Evolutionary conservation across 1,139 yeast genomes (phyloP), one percentile per base, ranked within the genome.

Genomic region (Zygosaccharomyces pseudobailii): DNA sequence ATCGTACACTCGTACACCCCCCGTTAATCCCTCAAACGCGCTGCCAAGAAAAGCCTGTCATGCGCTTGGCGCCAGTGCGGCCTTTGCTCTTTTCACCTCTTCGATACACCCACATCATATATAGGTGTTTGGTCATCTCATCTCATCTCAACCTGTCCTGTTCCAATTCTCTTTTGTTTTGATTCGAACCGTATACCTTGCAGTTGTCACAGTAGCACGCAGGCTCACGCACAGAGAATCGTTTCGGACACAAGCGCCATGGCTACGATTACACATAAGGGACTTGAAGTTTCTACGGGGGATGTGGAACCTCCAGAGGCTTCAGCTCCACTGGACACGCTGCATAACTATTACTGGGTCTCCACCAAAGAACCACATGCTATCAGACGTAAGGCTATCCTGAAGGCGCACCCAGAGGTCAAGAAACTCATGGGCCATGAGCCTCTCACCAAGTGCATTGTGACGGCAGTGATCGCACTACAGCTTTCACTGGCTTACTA

Each of bases 371-470:
- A 89, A 62, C 96, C 96, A 2, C 97, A 89, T 62, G 79, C 83
- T 4, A 62, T 75, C 3, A 73, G 97, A 54, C 74, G 97, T 52
- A 84, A 82, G 66, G 75, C 74, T 52, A 89, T 89, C 52, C 70
- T 89, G 57, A 76, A 79, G 56, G 80, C 79, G 43, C 79, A 89
- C 59, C 97, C 97, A 0, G 83, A 88, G 54, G 86, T 88, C 23
- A 74, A 82, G 32, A 85, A 84, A 62, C 75, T 89, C 28, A 84
- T 87, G 35, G 97, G 97, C 2, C 87, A 81, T 53, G 97, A 89
- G 66, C 95, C 96, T 0, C 67, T 75, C 48, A 89, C 97, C 5
- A 88, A 88, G 61, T 89, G 82, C 73, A 78, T 85, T 28, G 83
- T 86, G 5, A 50, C 74, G 2, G 72, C 73, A 1, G 90, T 89